Percentiles rank a stretch among this genome's conserved stretches.
Conservation (phyloP, 495 filamentous ascomycete genomes). For the Talaromyces proteolyticus region DNA sequence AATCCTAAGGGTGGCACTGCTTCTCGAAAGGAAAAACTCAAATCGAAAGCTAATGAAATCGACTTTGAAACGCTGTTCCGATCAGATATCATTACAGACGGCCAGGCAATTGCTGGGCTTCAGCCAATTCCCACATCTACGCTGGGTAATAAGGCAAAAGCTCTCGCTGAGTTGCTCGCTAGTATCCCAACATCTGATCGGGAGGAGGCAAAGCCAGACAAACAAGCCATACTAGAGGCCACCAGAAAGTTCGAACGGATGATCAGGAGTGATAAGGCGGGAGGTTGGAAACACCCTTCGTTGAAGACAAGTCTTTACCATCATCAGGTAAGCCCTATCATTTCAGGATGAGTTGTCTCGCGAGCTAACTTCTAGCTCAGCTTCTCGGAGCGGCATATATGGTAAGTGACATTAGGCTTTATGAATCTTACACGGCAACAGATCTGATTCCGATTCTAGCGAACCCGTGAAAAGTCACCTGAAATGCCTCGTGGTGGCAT, state of each 20-base stretch:
- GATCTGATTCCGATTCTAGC: conserved; percentile 11
- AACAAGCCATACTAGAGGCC: conserved; percentile 18
- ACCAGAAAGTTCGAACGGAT: conserved; percentile 31
- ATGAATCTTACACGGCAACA: too few species aligned
- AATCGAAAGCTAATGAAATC: conserved; percentile 1
- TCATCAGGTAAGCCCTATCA: conserved; percentile 34
- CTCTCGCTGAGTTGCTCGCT: conserved; percentile 15
- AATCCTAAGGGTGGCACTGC: too few species aligned
- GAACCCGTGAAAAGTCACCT: conserved; percentile 40
- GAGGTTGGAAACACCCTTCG: conserved; percentile 39
- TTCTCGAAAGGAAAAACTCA: conserved; percentile 4
- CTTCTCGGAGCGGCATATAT: conserved; percentile 52
- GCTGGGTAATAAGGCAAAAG: conserved; percentile 11
- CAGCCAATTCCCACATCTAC: conserved; percentile 5
- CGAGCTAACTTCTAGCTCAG: conserved; percentile 4
- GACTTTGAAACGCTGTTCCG: conserved; percentile 4
- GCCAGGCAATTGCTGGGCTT: conserved; percentile 9
- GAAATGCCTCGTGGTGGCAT: conserved; percentile 45
- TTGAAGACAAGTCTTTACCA: conserved; percentile 40
- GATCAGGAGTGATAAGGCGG: conserved; percentile 28
- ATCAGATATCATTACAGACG: conserved; percentile 13
- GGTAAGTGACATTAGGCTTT: conserved; percentile 16
- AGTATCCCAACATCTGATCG: conserved; percentile 13
- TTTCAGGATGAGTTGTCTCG: background rate
- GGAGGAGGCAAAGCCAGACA: conserved; percentile 10